Conservation (phyloP, 192 early-diverging fungal genomes). For the Umbelopsis sp. region DNA sequence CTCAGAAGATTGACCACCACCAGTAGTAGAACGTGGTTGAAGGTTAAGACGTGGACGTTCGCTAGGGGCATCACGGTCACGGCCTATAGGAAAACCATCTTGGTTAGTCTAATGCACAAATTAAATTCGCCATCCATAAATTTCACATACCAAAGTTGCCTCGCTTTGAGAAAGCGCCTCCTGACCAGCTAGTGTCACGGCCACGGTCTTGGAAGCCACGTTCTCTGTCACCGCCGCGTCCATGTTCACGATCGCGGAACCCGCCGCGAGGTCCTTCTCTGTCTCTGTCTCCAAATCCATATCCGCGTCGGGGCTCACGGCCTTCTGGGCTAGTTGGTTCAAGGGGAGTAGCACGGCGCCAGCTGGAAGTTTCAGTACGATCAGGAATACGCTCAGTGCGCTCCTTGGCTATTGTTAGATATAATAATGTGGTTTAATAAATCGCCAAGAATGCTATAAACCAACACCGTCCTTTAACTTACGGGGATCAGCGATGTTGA, state of each 20-base stretch:
- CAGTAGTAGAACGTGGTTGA: slow-evolving; percentile 48
- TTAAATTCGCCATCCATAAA: neutral
- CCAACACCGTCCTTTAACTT: slow-evolving; percentile 33
- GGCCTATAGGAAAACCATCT: neutral
- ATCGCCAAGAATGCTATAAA: neutral
- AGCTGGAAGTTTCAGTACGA: slow-evolving; percentile 57
- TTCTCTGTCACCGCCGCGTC: slow-evolving; percentile 37
- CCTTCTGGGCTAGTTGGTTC: slow-evolving; percentile 44
- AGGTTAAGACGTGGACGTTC: slow-evolving; percentile 54
- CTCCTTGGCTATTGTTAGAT: slow-evolving; percentile 35
- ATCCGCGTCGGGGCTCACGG: slow-evolving; percentile 22
- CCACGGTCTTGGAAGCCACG: slow-evolving; percentile 40
- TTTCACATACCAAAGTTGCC: slow-evolving; percentile 12
- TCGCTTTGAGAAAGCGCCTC: slow-evolving; percentile 18
- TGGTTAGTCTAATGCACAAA: neutral
- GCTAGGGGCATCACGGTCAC: slow-evolving; percentile 28
- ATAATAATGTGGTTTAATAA: neutral
- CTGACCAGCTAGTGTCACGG: slow-evolving; percentile 48
- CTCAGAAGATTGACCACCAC: slow-evolving; percentile 15
- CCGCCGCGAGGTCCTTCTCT: slow-evolving; percentile 37
- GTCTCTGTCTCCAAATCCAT: slow-evolving; percentile 40
- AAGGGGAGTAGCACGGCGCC: slow-evolving; percentile 51
- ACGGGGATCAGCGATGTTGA: slow-evolving; percentile 91
- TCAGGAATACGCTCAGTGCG: slow-evolving; percentile 54
- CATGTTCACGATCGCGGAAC: slow-evolving; percentile 41